phyloP scores from a whole-genome alignment of 371 early-diverging fungal species.

The Mucor racemosus region DNA sequence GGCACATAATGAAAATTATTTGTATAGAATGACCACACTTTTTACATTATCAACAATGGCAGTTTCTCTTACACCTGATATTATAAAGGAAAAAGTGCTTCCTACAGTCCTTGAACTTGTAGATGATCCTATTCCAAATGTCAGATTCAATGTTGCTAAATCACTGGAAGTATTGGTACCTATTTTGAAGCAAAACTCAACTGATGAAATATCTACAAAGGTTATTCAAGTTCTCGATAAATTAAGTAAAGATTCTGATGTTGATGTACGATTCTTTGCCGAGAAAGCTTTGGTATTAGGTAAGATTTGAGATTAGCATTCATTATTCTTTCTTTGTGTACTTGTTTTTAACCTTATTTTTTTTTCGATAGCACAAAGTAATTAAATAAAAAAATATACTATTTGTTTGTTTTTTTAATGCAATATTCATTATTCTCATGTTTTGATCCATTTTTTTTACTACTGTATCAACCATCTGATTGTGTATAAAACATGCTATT shows the following conservation, averaged over 20 bases:
- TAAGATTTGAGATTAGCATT: conserved; percentile 18
- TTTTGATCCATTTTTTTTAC: not conserved
- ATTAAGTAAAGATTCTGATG: conserved; percentile 85
- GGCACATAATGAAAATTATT: conserved; percentile 87
- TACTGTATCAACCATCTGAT: not conserved
- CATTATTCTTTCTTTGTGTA: not conserved
- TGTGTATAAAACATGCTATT: not conserved
- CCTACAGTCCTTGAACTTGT: conserved; percentile 85
- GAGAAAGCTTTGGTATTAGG: conserved; percentile 73
- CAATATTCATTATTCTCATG: conserved; percentile 3
- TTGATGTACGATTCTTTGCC: conserved; percentile 94
- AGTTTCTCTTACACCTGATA: conserved; percentile 83
- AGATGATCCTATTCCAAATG: conserved; percentile 96
- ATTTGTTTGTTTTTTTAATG: not conserved
- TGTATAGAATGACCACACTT: conserved; percentile 96
- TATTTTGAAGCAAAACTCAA: conserved; percentile 71
- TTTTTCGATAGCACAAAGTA: conserved; percentile 7
- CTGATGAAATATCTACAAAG: conserved; percentile 61
- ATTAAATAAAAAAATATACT: not conserved
- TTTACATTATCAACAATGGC: conserved; percentile 94
- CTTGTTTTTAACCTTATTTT: not conserved
- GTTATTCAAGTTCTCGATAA: conserved; percentile 83
- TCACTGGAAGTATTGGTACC: conserved; percentile 85
- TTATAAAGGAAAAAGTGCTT: conserved; percentile 86
- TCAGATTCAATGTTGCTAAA: conserved; percentile 98